phyloP scores from a whole-genome alignment of 371 early-diverging fungal genomes.

The Amoeboaphelidium occidentale region DNA sequence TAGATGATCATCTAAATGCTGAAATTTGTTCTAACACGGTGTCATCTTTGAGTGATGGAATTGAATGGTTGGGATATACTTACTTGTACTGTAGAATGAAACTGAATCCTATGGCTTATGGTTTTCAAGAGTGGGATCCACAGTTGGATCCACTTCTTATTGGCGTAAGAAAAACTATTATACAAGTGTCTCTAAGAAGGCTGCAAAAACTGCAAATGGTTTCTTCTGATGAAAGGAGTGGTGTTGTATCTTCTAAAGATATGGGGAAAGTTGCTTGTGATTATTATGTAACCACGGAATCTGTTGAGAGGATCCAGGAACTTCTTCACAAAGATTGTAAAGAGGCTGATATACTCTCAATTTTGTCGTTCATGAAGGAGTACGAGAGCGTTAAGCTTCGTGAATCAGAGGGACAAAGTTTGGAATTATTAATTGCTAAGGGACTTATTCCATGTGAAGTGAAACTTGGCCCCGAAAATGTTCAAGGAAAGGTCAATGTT shows the following conservation, averaged over 20 bases:
- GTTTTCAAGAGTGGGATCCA: slow-evolving; percentile 33
- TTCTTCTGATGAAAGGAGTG: slow-evolving; percentile 67
- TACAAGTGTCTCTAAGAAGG: not conserved
- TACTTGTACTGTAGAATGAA: slow-evolving; percentile 94
- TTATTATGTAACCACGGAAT: slow-evolving; percentile 69
- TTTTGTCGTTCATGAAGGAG: slow-evolving; percentile 71
- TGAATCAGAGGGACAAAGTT: slow-evolving; percentile 83
- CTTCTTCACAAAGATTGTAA: slow-evolving; percentile 64
- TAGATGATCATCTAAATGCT: slow-evolving; percentile 84
- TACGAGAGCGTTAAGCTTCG: slow-evolving; percentile 86
- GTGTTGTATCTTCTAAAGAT: slow-evolving; percentile 64
- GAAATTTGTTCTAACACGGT: slow-evolving; percentile 90
- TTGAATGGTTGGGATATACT: slow-evolving; percentile 88
- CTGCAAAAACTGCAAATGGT: slow-evolving; percentile 40
- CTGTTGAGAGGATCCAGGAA: slow-evolving; percentile 79
- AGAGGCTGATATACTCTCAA: slow-evolving; percentile 61
- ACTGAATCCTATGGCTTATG: slow-evolving; percentile 57
- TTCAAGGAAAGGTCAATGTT: slow-evolving; percentile 83
- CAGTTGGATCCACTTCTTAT: slow-evolving; percentile 57
- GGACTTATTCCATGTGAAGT: slow-evolving; percentile 87
- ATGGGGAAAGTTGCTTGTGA: slow-evolving; percentile 87
- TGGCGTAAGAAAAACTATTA: slow-evolving; percentile 17
- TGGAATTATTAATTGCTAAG: slow-evolving; percentile 68
- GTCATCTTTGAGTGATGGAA: slow-evolving; percentile 71
- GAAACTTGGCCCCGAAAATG: slow-evolving; percentile 40